phyloP scores from a whole-genome alignment of 495 filamentous ascomycete genomes.

The Chaetomium tenue region DNA sequence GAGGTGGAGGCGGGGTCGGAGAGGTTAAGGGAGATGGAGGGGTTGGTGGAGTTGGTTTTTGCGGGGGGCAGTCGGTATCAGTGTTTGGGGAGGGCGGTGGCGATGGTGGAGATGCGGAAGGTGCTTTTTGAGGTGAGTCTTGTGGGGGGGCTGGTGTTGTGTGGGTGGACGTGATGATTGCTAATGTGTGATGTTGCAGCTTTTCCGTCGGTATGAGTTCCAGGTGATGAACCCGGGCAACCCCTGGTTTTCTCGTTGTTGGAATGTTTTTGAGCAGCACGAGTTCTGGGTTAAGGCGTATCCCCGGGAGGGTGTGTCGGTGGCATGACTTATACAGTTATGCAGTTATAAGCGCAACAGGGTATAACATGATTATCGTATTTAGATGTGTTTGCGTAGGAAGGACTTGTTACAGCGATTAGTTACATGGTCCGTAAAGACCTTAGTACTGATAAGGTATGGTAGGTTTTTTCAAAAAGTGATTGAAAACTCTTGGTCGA shows the following conservation, averaged over 20 bases:
- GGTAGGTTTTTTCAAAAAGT: too few species aligned
- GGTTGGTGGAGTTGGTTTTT: slow-evolving; percentile 30
- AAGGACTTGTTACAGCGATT: too few species aligned
- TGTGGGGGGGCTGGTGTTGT: too few species aligned
- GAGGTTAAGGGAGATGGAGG: slow-evolving; percentile 36
- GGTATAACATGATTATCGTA: background rate
- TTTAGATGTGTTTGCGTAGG: too few species aligned
- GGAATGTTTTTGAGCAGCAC: slow-evolving; percentile 3
- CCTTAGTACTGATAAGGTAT: too few species aligned
- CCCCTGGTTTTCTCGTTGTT: slow-evolving; percentile 18
- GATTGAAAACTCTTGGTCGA: too few species aligned
- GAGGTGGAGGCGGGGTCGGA: slow-evolving; percentile 30
- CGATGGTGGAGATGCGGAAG: slow-evolving; percentile 32
- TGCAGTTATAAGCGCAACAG: background rate
- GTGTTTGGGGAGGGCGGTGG: slow-evolving; percentile 29
- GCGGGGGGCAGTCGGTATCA: slow-evolving; percentile 31
- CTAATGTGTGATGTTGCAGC: slow-evolving; percentile 7
- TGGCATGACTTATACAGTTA: background rate
- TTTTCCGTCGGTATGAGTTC: slow-evolving; percentile 28
- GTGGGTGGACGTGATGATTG: background rate
- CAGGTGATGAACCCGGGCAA: slow-evolving; percentile 24
- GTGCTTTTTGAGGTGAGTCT: slow-evolving; percentile 28
- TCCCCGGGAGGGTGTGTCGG: background rate
- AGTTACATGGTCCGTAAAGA: too few species aligned
- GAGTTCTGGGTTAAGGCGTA: slow-evolving; percentile 21